Evolutionary conservation across 2,329 filamentous ascomycete genomes (phyloP), one percentile per base, ranked within the genome.

Genomic region (Didymella arachidicola): DNA sequence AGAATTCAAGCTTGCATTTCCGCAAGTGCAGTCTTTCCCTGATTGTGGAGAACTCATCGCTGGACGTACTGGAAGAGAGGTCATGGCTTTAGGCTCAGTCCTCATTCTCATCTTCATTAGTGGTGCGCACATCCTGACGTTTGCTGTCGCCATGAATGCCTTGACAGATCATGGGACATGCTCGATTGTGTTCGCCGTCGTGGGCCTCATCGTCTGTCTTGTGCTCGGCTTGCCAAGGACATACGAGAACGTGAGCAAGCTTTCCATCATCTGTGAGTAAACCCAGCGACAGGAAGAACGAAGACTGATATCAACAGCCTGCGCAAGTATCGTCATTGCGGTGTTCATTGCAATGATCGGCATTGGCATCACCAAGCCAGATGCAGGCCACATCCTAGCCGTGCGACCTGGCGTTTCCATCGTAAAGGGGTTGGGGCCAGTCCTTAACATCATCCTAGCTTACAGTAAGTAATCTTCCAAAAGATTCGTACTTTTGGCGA

Each of bases 111-210:
- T 89, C 54, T 90, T 92, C 77, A 83, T 90, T 66, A 87, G 89
- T 76, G 87, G 84, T 32, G 89, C 87, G n/a, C 90, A 92, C 76
- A 81, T 89, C 50, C 78, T 91, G 61, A 90, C 88, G 0, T 90
- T 90, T 64, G 84, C 83, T 30, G 88, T 91, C 67, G 88, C 88
- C 64, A 84, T 91, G 75, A 87, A 87, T 66, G 86, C 82, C 49
- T 79, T 91, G 50, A 87, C 87, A 4, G 74, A 84, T 3, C 82
- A 89, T 61, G 84, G 81, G 0, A 82, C 83, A 0, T 91, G 88
- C 74, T 87, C 86, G 3, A 85, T 90, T 56, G 79, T 86, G 1
- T 90, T 86, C 77, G 84, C 82, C 4, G 78, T 87, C n/a, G 78
- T 87, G 1, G 87, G 86, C 0, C 68, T 87, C 60, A 68, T 83